Percentiles rank a stretch among this genome's conserved stretches.
Evolutionary conservation across 192 early-diverging fungal species (phyloP).

Genomic region (Borealophlyctis nickersoniae): DNA sequence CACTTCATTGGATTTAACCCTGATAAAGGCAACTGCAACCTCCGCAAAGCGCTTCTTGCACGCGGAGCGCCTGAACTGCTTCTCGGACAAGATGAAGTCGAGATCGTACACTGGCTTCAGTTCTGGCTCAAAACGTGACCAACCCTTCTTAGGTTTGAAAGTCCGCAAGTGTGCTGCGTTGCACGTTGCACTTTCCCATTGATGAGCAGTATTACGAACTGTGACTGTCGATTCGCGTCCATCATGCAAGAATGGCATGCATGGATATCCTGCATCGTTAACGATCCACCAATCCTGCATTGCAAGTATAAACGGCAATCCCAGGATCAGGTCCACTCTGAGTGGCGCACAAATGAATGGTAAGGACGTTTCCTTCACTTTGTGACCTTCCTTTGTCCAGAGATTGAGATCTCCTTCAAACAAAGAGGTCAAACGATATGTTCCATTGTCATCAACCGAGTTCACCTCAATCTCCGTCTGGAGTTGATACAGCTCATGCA

Average conservation of each 20-base stretch:
- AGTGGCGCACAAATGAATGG: not conserved
- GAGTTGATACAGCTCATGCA: not conserved
- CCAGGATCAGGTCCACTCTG: not conserved
- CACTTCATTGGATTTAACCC: too few relatives aligned
- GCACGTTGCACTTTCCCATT: too few relatives aligned
- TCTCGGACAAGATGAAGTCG: too few relatives aligned
- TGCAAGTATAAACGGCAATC: not conserved
- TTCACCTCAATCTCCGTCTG: not conserved
- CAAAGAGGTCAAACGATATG: not conserved
- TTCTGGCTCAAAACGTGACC: too few relatives aligned
- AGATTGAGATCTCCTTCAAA: not conserved
- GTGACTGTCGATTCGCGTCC: too few relatives aligned
- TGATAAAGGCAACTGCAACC: too few relatives aligned
- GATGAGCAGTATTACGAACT: too few relatives aligned
- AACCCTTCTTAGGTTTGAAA: too few relatives aligned
- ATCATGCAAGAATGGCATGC: slow-evolving; percentile 4
- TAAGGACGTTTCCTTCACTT: not conserved
- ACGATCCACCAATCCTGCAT: not conserved
- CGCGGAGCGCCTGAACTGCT: too few relatives aligned
- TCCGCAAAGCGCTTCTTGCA: too few relatives aligned
- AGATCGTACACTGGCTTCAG: too few relatives aligned
- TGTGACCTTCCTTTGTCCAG: not conserved
- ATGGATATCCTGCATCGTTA: not conserved
- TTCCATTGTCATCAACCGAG: not conserved
- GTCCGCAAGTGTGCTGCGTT: too few relatives aligned